phyloP scores from a whole-genome alignment of 352 stramenopile species.

The Pythium plurisporium region DNA sequence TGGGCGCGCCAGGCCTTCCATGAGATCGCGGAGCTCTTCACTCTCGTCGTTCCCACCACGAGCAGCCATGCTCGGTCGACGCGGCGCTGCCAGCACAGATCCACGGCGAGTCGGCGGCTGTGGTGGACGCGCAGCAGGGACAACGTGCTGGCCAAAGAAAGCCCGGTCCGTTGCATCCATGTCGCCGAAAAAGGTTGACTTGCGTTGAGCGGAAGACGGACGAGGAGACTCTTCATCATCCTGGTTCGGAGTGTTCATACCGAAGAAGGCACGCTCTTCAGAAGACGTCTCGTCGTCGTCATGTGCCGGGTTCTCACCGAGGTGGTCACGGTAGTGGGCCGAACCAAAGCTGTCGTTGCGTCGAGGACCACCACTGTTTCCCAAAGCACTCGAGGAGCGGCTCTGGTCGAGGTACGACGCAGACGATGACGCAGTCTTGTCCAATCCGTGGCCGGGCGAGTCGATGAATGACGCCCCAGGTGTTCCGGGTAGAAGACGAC shows the following conservation, averaged over 20 bases:
- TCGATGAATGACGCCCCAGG: constrained; percentile 3
- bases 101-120: constrained; percentile 4
- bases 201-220: neutral
- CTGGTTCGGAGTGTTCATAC: neutral
- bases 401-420: constrained; percentile 18
- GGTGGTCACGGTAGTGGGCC: constrained; percentile 6
- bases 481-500: constrained; percentile 9
- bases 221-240: constrained; percentile 3
- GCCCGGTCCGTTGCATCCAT: neutral
- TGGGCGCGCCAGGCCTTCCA: constrained; percentile 55
- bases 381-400: constrained; percentile 7
- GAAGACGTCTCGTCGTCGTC: constrained; percentile 16
- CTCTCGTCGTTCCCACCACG: constrained; percentile 34
- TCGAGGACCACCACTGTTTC: constrained; percentile 10
- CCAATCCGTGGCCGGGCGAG: constrained; percentile 12
- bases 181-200: constrained; percentile 16
- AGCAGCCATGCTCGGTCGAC: constrained; percentile 11
- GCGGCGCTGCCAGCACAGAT: constrained; percentile 2
- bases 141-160: constrained; percentile 19
- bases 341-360: constrained; percentile 8
- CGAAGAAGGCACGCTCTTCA: constrained; percentile 12
- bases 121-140: neutral
- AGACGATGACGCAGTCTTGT: constrained; percentile 22
- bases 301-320: constrained; percentile 9
- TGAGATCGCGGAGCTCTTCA: constrained; percentile 53